Evolutionary conservation across 1,284 basidiomycete genomes (phyloP).

Genomic region (Sporisorium graminicola): DNA sequence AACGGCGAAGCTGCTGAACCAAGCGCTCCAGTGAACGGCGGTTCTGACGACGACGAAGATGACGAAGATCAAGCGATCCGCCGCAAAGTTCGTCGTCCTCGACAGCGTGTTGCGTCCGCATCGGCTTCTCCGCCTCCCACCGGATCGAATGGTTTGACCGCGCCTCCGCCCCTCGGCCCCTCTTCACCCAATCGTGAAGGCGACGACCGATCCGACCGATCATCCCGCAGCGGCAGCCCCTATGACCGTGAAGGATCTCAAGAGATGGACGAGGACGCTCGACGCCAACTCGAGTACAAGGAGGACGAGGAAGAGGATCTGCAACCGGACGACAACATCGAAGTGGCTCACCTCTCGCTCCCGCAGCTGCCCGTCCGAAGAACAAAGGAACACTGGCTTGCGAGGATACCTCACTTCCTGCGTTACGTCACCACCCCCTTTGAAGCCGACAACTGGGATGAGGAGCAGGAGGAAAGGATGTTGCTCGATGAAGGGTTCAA

Average conservation of each 20-base stretch:
- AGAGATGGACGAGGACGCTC: conserved; percentile 45
- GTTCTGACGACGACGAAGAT: conserved; percentile 37
- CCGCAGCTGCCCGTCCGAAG: conserved; percentile 60
- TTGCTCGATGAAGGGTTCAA: conserved; percentile 73
- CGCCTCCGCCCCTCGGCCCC: conserved; percentile 30
- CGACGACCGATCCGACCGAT: conserved; percentile 28
- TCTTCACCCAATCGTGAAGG: conserved; percentile 22
- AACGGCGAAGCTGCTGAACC: neutral
- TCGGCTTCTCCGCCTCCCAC: conserved; percentile 41
- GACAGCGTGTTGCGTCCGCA: conserved; percentile 39
- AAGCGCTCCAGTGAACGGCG: neutral
- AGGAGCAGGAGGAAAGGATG: conserved; percentile 58
- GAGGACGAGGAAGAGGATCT: conserved; percentile 71
- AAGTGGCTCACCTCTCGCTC: conserved; percentile 69
- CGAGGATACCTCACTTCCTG: conserved; percentile 67
- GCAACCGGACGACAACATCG: conserved; percentile 75
- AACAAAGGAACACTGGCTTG: conserved; percentile 65
- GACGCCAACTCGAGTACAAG: conserved; percentile 68
- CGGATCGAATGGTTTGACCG: conserved; percentile 27
- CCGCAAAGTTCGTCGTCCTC: conserved; percentile 37
- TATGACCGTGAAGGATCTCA: conserved; percentile 36
- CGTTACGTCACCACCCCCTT: conserved; percentile 59
- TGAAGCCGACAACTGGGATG: conserved; percentile 57
- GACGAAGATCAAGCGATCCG: conserved; percentile 45
- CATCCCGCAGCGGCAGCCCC: conserved; percentile 41